Conservation (phyloP, 352 stramenopile species). For the Phytophthora tentaculata region DNA sequence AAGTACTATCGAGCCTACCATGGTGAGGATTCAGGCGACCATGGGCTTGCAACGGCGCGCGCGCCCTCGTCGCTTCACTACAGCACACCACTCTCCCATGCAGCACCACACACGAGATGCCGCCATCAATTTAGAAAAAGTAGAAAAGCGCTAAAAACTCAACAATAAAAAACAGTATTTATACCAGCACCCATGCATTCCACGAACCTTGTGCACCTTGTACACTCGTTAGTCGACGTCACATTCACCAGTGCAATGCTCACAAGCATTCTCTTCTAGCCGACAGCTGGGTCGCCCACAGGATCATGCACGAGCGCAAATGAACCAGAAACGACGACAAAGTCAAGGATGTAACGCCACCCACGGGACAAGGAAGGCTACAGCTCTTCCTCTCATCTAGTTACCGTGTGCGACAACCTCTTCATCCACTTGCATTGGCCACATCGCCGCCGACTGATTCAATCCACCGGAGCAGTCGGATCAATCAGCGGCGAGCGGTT, state of each 20-base stretch:
- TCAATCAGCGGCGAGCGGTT: neutral
- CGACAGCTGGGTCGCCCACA: slow-evolving; percentile 3
- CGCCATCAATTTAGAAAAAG: slow-evolving; percentile 62
- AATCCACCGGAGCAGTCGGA: slow-evolving; percentile 8
- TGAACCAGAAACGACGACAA: slow-evolving; percentile 6
- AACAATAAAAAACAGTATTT: slow-evolving; percentile 71
- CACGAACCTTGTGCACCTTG: slow-evolving; percentile 12
- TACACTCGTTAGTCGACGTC: no score
- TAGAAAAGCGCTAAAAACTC: slow-evolving; percentile 64
- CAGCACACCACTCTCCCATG: slow-evolving; percentile 16
- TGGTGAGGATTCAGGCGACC: slow-evolving; percentile 19
- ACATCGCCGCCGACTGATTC: slow-evolving; percentile 3
- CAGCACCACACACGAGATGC: slow-evolving; percentile 23
- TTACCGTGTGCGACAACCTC: neutral
- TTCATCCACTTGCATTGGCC: slow-evolving; percentile 5
- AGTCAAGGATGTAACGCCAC: slow-evolving; percentile 8
- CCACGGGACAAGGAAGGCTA: slow-evolving; percentile 13
- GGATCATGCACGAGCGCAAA: slow-evolving; percentile 17
- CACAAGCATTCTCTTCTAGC: slow-evolving; percentile 1
- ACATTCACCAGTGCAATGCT: no score
- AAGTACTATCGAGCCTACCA: slow-evolving; percentile 19
- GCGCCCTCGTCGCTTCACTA: slow-evolving; percentile 15
- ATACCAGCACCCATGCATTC: slow-evolving; percentile 32
- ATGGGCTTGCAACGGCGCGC: slow-evolving; percentile 21
- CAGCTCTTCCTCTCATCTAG: slow-evolving; percentile 13